phyloP scores from a whole-genome alignment of 441 rosid genomes.

The Cnidoscolus chayamansa region DNA sequence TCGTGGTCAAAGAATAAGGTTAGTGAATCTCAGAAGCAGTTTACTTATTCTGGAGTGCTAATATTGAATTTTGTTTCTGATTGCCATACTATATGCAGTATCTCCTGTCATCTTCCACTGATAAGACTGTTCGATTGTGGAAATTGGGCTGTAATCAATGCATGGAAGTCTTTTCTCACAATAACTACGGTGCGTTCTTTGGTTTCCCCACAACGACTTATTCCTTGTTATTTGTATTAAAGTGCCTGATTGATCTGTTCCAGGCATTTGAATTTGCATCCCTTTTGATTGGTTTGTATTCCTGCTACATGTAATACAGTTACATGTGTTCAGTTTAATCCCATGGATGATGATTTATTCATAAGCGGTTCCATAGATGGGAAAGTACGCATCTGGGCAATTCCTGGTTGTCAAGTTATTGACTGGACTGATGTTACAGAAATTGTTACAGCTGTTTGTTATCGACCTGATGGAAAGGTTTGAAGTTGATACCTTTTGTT shows the following conservation, averaged over 20 bases:
- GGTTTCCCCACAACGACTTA: constrained; percentile 1
- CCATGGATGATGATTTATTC: constrained; percentile 72
- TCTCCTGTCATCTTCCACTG: constrained; percentile 52
- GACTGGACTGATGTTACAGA: constrained; percentile 73
- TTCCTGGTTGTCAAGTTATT: constrained; percentile 62
- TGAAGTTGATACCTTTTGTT: constrained; percentile 18
- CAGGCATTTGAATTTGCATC: constrained; percentile 1
- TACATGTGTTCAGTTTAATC: constrained; percentile 85
- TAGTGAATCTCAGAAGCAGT: constrained; percentile 21
- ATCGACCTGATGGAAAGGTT: constrained; percentile 87
- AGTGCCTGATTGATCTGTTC: background rate
- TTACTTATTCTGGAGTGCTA: constrained; percentile 1
- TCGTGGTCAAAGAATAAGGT: constrained; percentile 81
- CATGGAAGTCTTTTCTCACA: constrained; percentile 50
- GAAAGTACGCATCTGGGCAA: constrained; percentile 85
- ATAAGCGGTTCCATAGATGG: constrained; percentile 95
- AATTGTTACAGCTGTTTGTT: constrained; percentile 85
- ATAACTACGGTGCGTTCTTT: constrained; percentile 41
- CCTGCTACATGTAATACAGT: constrained; percentile 41
- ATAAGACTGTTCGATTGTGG: constrained; percentile 63
- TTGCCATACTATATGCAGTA: constrained; percentile 27
- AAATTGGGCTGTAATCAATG: constrained; percentile 51
- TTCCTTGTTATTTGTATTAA: background rate
- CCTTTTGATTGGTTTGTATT: constrained; percentile 4
- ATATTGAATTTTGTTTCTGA: constrained; percentile 11